phyloP scores from a whole-genome alignment of 176 grass and related monocot species.

The Carex myosuroides region DNA sequence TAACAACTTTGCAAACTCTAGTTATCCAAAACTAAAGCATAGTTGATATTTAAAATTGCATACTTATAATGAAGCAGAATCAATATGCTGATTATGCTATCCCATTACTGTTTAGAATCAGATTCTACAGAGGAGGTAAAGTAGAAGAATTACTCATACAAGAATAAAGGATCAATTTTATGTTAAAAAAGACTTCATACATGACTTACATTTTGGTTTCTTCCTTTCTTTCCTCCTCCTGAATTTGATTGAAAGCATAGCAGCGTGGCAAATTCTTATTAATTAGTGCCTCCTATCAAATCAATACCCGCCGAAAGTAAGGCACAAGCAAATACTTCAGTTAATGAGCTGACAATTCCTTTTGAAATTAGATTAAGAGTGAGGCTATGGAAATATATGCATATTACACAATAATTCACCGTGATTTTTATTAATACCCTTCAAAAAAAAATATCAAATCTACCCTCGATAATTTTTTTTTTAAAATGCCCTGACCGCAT shows the following conservation, averaged over 20 bases:
- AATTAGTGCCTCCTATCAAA: not conserved
- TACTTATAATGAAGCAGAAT: slow-evolving; percentile 1
- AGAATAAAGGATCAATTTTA: not conserved
- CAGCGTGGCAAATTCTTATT: not conserved
- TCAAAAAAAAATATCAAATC: no score
- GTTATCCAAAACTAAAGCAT: not conserved
- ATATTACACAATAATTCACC: no score
- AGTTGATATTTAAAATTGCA: slow-evolving; percentile 10
- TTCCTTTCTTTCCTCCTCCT: not conserved
- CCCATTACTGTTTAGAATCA: slow-evolving; percentile 5
- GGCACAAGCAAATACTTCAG: not conserved
- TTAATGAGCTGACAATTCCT: no score
- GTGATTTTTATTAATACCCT: no score
- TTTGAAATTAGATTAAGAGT: not conserved
- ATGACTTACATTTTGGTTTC: slow-evolving; percentile 3
- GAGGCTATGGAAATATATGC: no score
- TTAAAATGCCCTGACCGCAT: no score
- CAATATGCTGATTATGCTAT: slow-evolving; percentile 12
- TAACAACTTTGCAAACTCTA: not conserved
- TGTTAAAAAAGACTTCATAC: slow-evolving; percentile 18
- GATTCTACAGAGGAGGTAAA: slow-evolving; percentile 8
- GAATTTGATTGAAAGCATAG: not conserved
- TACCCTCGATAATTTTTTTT: no score
- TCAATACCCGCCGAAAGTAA: not conserved
- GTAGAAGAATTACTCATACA: slow-evolving; percentile 11